phyloP scores from a whole-genome alignment of 805 yeast species.

The Ogataea methylovora region DNA sequence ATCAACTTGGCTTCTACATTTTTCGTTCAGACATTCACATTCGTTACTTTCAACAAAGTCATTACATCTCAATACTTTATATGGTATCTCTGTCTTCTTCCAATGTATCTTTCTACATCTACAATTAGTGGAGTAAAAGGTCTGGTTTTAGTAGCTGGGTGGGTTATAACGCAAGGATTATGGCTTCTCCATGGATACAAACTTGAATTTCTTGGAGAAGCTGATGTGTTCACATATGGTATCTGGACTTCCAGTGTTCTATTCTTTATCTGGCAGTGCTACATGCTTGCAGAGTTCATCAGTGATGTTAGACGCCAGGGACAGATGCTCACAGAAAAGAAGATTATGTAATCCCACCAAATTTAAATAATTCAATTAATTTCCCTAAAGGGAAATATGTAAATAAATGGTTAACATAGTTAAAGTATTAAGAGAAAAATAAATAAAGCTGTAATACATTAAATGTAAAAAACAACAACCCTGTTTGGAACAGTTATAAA shows the following conservation, averaged over 20 bases:
- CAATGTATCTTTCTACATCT: conserved; percentile 55
- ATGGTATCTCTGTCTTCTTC: conserved; percentile 86
- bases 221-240: conserved; percentile 18
- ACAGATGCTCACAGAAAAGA: neutral
- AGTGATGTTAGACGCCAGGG: conserved; percentile 8
- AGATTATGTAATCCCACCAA: neutral
- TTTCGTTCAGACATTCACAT: conserved; percentile 73
- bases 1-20: conserved; percentile 40
- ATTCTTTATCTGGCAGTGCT: conserved; percentile 20
- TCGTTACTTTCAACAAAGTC: conserved; percentile 73
- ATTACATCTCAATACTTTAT: conserved; percentile 93
- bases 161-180: conserved; percentile 65
- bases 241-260: conserved; percentile 16
- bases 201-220: conserved; percentile 71
- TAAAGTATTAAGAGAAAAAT: neutral
- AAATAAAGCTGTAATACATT: neutral
- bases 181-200: conserved; percentile 79
- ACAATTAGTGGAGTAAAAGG: conserved; percentile 32
- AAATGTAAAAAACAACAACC: no score
- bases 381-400: conserved; percentile 1
- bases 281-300: conserved; percentile 13
- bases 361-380: no score
- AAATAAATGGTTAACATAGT: neutral
- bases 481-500: no score
- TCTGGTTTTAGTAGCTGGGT: conserved; percentile 33